phyloP scores from a whole-genome alignment of 108 stramenopile species.

The Thalassiosira profunda region DNA sequence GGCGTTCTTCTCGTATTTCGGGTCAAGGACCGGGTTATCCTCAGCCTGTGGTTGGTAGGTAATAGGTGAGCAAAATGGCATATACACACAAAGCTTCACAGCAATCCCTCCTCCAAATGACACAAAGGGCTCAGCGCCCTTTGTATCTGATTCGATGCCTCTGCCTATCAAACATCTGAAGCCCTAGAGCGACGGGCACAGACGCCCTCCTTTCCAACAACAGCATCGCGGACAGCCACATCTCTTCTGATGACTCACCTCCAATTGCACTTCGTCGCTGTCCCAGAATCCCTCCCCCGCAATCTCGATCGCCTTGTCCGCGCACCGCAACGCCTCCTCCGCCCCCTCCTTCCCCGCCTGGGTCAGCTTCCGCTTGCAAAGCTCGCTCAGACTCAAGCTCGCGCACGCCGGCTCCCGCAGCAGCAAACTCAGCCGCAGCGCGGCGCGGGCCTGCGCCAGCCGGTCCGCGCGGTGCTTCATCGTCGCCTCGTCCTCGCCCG shows the following conservation, averaged over 20 bases:
- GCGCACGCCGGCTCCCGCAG: conserved; percentile 89
- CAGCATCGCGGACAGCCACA: background rate
- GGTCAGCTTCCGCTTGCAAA: conserved; percentile 85
- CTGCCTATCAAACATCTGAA: too few relatives aligned
- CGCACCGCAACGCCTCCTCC: conserved; percentile 84
- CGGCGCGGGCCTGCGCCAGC: conserved; percentile 74
- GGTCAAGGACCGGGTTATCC: conserved; percentile 67
- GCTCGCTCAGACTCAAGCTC: conserved; percentile 85
- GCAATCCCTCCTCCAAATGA: too few relatives aligned
- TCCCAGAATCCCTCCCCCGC: conserved; percentile 90
- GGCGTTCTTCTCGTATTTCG: conserved; percentile 88
- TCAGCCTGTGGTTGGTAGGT: conserved; percentile 54
- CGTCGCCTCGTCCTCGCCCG: conserved; percentile 68
- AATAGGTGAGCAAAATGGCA: background rate
- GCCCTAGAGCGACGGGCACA: background rate
- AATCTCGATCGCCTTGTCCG: conserved; percentile 89
- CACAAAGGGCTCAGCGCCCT: too few relatives aligned
- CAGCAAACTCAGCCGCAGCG: conserved; percentile 74
- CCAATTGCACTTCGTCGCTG: conserved; percentile 82
- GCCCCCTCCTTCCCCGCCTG: conserved; percentile 79
- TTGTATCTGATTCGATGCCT: too few relatives aligned
- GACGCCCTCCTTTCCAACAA: background rate
- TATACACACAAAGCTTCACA: too few relatives aligned
- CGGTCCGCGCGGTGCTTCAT: conserved; percentile 66
- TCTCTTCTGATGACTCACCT: conserved; percentile 63